Percentiles rank a stretch among this genome's conserved stretches.
phyloP scores from a whole-genome alignment of 31 red algal species.

The Bonnemaisonia californica region DNA sequence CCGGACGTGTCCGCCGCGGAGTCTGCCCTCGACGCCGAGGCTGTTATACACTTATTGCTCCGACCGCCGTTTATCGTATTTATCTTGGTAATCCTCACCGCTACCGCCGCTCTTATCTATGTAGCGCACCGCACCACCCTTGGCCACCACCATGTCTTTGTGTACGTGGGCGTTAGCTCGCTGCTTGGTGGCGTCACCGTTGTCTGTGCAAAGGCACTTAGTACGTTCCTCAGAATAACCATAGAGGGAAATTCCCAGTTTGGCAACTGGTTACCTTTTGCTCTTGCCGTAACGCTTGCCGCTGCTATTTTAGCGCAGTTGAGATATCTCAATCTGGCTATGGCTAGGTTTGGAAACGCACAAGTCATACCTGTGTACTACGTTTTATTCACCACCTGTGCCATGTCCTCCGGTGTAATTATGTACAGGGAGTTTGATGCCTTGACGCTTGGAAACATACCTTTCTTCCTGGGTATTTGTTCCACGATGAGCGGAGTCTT shows the following conservation, averaged over 20 bases:
- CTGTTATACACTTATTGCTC: constrained; percentile 50
- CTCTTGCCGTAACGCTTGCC: constrained; percentile 56
- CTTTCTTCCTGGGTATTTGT: constrained; percentile 78
- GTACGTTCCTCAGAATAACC: constrained; percentile 75
- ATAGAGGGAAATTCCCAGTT: constrained; percentile 75
- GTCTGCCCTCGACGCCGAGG: constrained; percentile 55
- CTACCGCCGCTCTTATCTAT: constrained; percentile 49
- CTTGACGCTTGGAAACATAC: constrained; percentile 49
- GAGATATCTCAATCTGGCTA: constrained; percentile 78
- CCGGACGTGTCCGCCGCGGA: constrained; percentile 65
- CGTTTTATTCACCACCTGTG: constrained; percentile 83
- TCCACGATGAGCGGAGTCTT: constrained; percentile 84
- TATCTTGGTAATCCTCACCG: constrained; percentile 53
- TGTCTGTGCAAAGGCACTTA: constrained; percentile 74
- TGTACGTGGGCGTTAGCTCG: constrained; percentile 80
- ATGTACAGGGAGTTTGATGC: constrained; percentile 83
- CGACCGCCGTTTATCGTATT: constrained; percentile 74
- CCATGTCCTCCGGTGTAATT: constrained; percentile 77
- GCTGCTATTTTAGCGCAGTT: constrained; percentile 72
- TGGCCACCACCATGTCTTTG: constrained; percentile 67
- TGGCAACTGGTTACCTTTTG: constrained; percentile 59
- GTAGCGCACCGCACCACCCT: constrained; percentile 64
- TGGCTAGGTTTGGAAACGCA: constrained; percentile 84
- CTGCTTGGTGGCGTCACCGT: constrained; percentile 81
- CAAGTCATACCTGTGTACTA: constrained; percentile 93